Conservation (phyloP, 305 asterid species). For the Solanum aculeatissimum region DNA sequence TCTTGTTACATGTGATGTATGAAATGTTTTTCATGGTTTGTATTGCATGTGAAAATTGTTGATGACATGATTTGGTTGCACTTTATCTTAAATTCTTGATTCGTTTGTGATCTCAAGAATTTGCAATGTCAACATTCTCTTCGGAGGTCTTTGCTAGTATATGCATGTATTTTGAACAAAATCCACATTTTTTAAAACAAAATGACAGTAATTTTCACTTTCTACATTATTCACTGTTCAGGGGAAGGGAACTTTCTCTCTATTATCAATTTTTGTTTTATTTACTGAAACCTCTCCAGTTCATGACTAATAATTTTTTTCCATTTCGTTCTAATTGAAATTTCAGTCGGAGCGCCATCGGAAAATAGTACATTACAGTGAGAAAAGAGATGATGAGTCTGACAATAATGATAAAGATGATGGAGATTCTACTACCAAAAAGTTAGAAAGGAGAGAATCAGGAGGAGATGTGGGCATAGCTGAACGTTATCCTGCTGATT, state of each 20-base stretch:
- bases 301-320: not conserved
- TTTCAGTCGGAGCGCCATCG: slow-evolving; percentile 62
- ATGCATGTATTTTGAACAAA: not conserved
- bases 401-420: slow-evolving; percentile 23
- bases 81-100: not conserved
- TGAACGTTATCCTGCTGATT: slow-evolving; percentile 5
- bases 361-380: slow-evolving; percentile 44
- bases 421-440: slow-evolving; percentile 10
- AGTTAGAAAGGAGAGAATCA: slow-evolving; percentile 7
- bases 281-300: not conserved
- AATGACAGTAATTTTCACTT: not conserved
- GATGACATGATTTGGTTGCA: not conserved
- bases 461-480: slow-evolving; percentile 11
- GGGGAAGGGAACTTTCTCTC: not conserved
- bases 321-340: not conserved
- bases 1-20: not conserved
- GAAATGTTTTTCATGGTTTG: not conserved
- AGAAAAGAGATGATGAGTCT: slow-evolving; percentile 3
- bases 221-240: not conserved
- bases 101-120: not conserved
- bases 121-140: not conserved
- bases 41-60: not conserved
- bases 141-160: not conserved
- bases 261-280: not conserved
- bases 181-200: not conserved